These are phyloP conservation scores for Hypoxylon sp. DNA, from an alignment of 2,329 filamentous ascomycete species.

Conservation along the genomic window DNA sequence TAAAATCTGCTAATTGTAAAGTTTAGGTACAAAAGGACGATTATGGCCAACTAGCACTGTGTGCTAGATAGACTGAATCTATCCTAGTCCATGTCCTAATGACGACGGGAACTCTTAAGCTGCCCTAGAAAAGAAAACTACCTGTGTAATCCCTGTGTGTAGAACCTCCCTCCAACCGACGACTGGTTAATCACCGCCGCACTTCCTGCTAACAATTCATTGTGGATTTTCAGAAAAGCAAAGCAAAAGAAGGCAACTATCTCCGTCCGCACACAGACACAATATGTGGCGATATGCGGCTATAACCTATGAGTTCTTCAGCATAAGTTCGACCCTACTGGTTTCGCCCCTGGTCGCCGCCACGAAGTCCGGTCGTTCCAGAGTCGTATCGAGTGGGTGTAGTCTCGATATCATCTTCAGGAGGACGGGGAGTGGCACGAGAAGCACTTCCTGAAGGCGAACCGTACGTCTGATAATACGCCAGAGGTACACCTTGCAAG, in stretches of 20 bases:
- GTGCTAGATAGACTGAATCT: slow-evolving; percentile 48
- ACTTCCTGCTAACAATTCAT: slow-evolving; percentile 6
- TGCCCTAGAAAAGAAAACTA: slow-evolving; percentile 7
- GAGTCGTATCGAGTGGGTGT: slow-evolving; percentile 21
- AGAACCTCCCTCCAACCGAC: neutral
- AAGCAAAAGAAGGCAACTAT: neutral
- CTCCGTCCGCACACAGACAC: neutral
- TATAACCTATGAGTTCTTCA: neutral
- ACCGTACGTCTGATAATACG: slow-evolving; percentile 29
- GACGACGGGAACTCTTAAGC: slow-evolving; percentile 7
- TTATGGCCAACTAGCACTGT: slow-evolving; percentile 35
- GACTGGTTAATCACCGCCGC: slow-evolving; percentile 9
- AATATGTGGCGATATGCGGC: neutral
- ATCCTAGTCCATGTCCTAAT: slow-evolving; percentile 49
- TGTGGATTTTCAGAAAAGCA: slow-evolving; percentile 3
- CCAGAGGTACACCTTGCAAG: slow-evolving; percentile 46
- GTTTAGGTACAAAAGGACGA: slow-evolving; percentile 48
- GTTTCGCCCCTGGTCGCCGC: neutral
- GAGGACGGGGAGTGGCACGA: neutral
- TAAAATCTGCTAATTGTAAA: slow-evolving; percentile 15
- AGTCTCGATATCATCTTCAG: neutral
- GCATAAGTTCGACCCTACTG: neutral
- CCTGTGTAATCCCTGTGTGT: neutral
- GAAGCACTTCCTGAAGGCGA: slow-evolving; percentile 10
- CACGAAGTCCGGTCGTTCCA: slow-evolving; percentile 12